phyloP scores from a whole-genome alignment of 2,329 filamentous ascomycete species.

The Fusarium secorum region DNA sequence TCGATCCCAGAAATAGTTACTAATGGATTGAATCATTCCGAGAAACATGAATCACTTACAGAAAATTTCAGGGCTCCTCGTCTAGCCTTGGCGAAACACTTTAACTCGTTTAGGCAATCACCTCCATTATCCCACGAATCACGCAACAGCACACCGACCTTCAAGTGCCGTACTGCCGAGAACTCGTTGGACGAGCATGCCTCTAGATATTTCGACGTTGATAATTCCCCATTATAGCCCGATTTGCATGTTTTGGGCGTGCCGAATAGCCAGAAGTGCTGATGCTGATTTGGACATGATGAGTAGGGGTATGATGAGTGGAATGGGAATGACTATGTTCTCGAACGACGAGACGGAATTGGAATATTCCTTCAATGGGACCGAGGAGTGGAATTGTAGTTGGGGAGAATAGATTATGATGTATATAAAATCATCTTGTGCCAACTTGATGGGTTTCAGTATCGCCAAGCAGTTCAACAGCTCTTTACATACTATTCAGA shows the following conservation, averaged over 20 bases:
- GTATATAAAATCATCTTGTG: neutral
- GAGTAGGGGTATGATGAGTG: neutral
- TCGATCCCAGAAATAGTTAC: neutral
- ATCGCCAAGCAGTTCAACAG: fast-evolving
- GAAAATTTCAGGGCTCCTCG: neutral
- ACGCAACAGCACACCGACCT: neutral
- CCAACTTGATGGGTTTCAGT: fast-evolving
- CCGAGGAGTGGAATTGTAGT: fast-evolving
- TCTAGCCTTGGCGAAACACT: neutral
- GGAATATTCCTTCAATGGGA: neutral
- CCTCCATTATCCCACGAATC: neutral
- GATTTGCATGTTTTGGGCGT: neutral
- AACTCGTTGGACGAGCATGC: neutral
- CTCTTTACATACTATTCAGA: neutral
- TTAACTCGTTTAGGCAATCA: neutral
- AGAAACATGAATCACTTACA: neutral
- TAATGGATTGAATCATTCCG: neutral
- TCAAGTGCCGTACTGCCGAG: neutral
- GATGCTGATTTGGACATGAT: neutral
- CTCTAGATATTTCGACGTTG: neutral
- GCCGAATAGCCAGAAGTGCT: neutral
- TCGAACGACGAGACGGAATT: neutral
- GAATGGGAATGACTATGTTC: neutral
- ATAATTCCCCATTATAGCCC: neutral
- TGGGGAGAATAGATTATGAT: too few relatives aligned